Conservation (phyloP, 164 flowering plant species). For the Liriodendron chinense region DNA sequence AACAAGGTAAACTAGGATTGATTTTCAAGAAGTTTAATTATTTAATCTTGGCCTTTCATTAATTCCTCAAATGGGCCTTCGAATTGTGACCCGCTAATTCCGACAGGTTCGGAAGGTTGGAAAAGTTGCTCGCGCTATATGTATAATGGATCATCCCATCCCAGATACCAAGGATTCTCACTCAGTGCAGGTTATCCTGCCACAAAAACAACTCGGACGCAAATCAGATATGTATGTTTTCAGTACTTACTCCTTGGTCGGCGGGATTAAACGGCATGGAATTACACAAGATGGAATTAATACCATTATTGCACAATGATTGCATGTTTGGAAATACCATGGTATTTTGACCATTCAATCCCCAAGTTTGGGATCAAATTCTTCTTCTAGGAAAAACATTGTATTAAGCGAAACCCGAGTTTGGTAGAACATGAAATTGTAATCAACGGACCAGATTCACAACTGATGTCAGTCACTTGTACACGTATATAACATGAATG, state of each 20-base stretch:
- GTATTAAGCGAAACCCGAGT: too few relatives aligned
- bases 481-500: too few relatives aligned
- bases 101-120: slow-evolving; percentile 81
- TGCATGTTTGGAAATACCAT: too few relatives aligned
- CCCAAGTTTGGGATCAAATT: too few relatives aligned
- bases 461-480: too few relatives aligned
- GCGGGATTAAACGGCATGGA: too few relatives aligned
- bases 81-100: slow-evolving; percentile 1
- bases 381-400: too few relatives aligned
- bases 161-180: slow-evolving; percentile 84
- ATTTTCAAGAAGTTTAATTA: not conserved
- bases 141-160: slow-evolving; percentile 95
- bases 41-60: not conserved
- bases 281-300: not conserved
- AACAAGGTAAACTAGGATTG: slow-evolving; percentile 50
- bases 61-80: slow-evolving; percentile 3
- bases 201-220: slow-evolving; percentile 96
- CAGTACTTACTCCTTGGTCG: not conserved
- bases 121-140: slow-evolving; percentile 89
- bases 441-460: too few relatives aligned
- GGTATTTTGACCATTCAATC: too few relatives aligned
- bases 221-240: slow-evolving; percentile 86
- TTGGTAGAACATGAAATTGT: too few relatives aligned
- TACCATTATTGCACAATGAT: too few relatives aligned
- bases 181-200: slow-evolving; percentile 88